Conservation (phyloP, 2,329 filamentous ascomycete genomes). For the Xylaria sp. region DNA sequence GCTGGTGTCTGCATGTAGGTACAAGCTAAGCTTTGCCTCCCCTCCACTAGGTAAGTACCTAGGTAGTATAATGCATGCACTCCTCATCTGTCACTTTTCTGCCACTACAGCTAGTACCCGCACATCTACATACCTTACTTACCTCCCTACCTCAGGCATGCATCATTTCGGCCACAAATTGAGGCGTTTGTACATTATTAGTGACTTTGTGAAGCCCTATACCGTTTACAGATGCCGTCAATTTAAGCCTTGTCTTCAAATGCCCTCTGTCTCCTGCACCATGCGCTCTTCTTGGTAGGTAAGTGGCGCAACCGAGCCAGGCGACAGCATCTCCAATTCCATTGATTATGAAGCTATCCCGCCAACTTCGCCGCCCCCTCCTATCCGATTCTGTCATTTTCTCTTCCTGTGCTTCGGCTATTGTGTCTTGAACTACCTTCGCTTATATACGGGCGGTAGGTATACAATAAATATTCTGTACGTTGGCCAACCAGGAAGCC, state of each 20-base stretch:
- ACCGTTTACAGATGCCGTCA: not conserved
- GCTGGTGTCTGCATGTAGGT: too few species aligned
- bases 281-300: not conserved
- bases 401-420: not conserved
- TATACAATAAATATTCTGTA: not conserved
- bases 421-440: not conserved
- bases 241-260: not conserved
- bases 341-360: conserved; percentile 1
- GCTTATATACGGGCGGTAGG: not conserved
- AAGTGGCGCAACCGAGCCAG: not conserved
- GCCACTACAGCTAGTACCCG: not conserved
- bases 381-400: not conserved
- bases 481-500: not conserved
- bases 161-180: not conserved
- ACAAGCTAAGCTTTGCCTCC: not conserved
- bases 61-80: too few species aligned
- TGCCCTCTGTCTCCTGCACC: not conserved
- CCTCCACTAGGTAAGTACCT: too few species aligned
- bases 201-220: not conserved
- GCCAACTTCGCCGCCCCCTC: not conserved
- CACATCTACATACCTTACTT: not conserved
- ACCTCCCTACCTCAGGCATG: not conserved
- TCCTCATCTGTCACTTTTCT: conserved; percentile 13
- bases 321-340: not conserved
- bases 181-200: not conserved